phyloP scores from a whole-genome alignment of 805 yeast genomes.

The Ogataea nitratoaversa region DNA sequence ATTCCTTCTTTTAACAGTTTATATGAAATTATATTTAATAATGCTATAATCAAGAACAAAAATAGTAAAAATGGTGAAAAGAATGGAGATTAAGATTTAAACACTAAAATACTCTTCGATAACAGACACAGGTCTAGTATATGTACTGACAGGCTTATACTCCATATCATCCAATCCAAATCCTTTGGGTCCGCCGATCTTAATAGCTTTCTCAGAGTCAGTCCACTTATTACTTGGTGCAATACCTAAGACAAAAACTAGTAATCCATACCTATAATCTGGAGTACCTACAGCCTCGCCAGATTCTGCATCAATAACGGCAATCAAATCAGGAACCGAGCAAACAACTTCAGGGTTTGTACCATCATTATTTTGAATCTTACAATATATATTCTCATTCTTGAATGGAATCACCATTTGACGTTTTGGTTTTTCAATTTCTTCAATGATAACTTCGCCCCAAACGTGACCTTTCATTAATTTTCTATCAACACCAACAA shows the following conservation, averaged over 20 bases:
- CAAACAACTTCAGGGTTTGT: constrained; percentile 29
- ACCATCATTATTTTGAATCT: constrained; percentile 16
- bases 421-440: constrained; percentile 9
- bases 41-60: neutral
- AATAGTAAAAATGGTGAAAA: constrained; percentile 2
- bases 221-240: constrained; percentile 37
- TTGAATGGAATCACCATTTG: constrained; percentile 41
- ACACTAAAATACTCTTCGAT: constrained; percentile 32
- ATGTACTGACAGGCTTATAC: constrained; percentile 36
- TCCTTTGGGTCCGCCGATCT: constrained; percentile 39
- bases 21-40: too few relatives aligned
- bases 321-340: constrained; percentile 44
- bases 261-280: constrained; percentile 42
- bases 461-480: constrained; percentile 40
- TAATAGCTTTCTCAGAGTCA: constrained; percentile 32
- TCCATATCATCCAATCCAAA: constrained; percentile 30
- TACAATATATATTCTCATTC: constrained; percentile 41
- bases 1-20: too few relatives aligned
- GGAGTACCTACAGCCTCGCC: constrained; percentile 47
- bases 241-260: constrained; percentile 39
- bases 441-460: constrained; percentile 36
- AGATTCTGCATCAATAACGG: constrained; percentile 38
- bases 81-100: neutral
- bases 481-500: constrained; percentile 38
- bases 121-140: constrained; percentile 34